Base-by-base conservation (phyloP, 805 yeast genomes). In the Metschnikowia koreensis region DNA sequence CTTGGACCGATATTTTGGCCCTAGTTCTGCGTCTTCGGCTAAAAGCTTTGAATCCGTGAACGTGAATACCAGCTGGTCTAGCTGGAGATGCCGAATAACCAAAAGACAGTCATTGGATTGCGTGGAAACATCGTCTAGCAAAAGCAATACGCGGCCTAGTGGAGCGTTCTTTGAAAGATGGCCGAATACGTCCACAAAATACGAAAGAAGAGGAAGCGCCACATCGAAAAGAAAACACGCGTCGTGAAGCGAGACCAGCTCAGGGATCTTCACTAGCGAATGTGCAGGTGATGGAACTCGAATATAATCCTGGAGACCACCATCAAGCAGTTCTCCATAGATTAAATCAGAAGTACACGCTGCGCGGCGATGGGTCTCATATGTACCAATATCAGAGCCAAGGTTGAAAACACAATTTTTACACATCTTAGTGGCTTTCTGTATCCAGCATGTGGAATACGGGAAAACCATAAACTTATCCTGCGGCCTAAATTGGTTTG, bases 91-190 rank as follows among this genome's bases (percentile, higher is more conserved):
- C 44, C 63, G 66, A 37, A 70, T 51, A 7, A 72, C 71, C 37
- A 73, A 59, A 10, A 71, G 59, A 12, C 73, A 62, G 52, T 74
- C 78, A 58, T 73, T 73, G n/a, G 70, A 55, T 51, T 73, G 73
- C 33, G 57, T 61, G 7, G 43, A 29, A 13, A 57, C 47, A 46
- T 72, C 69, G 47, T 66, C 63, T n/a, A 73, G 53, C 1, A 71
- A 46, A 3, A 73, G 52, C 51, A 73, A 57, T 6, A 64, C 50
- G n/a, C 60, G 63, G 10, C 60, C 59, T 1, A 36, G 44, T 4
- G 54, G 53, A 2, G 29, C 36, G 29, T 27, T 22, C 11, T 13
- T 48, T 22, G 46, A n/a, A 16, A 29, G 15, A 11, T 40, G 44
- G 11, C 45, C 46, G 29, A 58, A 51, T 12, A 42, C 44, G 33